Conservation (phyloP, 2,329 filamentous ascomycete genomes). For the Shiraia sp. region DNA sequence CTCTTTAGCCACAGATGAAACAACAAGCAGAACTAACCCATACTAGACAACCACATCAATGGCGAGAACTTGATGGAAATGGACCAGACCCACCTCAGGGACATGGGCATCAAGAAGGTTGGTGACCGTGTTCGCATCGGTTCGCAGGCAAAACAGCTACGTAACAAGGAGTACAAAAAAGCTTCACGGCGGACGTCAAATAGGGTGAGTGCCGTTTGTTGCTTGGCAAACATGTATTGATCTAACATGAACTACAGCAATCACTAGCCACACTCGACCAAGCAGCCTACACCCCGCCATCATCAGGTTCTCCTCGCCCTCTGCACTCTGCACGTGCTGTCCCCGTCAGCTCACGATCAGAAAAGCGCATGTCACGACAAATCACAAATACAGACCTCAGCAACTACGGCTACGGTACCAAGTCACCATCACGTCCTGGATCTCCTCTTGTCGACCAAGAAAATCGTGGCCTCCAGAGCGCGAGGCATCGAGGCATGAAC, state of each 20-base stretch:
- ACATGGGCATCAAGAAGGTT: constrained; percentile 98
- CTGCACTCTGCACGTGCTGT: constrained; percentile 57
- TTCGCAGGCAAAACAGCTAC: constrained; percentile 54
- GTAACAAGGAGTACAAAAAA: constrained; percentile 54
- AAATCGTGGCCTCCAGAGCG: constrained; percentile 53
- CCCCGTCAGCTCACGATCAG: constrained; percentile 49
- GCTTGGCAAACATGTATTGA: constrained; percentile 18
- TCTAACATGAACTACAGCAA: constrained; percentile 59
- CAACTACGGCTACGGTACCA: constrained; percentile 53
- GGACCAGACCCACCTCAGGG: constrained; percentile 93
- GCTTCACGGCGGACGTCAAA: constrained; percentile 69
- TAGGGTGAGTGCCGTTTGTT: constrained; percentile 61
- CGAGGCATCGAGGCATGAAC: constrained; percentile 63
- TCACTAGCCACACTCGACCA: constrained; percentile 80
- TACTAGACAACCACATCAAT: constrained; percentile 84
- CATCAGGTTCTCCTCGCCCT: constrained; percentile 67
- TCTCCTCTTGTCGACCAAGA: constrained; percentile 70
- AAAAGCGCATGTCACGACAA: constrained; percentile 55
- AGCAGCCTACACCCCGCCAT: constrained; percentile 62
- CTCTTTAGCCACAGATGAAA: not conserved
- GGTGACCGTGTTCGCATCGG: constrained; percentile 88
- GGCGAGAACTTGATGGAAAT: constrained; percentile 96
- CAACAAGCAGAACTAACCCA: constrained; percentile 18
- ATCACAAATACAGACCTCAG: constrained; percentile 49
- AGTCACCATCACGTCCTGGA: constrained; percentile 67